Base-by-base conservation (phyloP, 2,329 filamentous ascomycete genomes). In the Diaporthe sp. region DNA sequence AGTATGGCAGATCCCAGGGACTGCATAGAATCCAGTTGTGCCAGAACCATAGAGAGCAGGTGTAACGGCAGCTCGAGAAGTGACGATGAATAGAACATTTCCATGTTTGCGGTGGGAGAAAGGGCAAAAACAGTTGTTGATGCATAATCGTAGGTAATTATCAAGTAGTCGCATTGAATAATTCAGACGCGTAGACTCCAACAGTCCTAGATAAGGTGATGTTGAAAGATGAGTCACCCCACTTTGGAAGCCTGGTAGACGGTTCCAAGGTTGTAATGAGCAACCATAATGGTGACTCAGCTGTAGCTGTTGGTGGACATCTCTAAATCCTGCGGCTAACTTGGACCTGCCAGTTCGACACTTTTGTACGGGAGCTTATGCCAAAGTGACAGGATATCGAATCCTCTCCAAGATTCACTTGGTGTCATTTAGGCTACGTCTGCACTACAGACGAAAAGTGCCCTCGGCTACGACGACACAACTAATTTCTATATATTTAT, bases 61-160 rank as follows among this genome's bases (percentile, higher is more conserved):
- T 73, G 49, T 10, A 73, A 34, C 1, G 71, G 71, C 2, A 67
- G n/a, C 39, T 58, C n/a, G 9, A 67, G 57, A 37, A 73, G 5
- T 4, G 37, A n/a, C 2, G n/a, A 3, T 44, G 47, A 10, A 25
- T 42, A 15, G 13, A 55, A 51, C 31, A 53, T 63, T 17, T 42
- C 25, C 25, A 49, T 34, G 15, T 25, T 25, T 39, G 57, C 22
- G 3, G 22, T 17, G 10, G 7, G 34, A 17, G 7, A 13, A 12
- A 39, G 1, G 9, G 37, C 37, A 2, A 39, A 39, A 39, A 39
- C 37, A 39, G 37, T 39, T 39, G 37, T 39, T 4, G 37, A 39
- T 39, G 37, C 1, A 39, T 39, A 39, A 39, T 3, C 0, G 37
- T 39, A 12, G 37, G 37, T 12, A 39, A 12, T 39, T 31, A 7